Conservation (phyloP, 140 eudicot species). For the Anethum foeniculum region DNA sequence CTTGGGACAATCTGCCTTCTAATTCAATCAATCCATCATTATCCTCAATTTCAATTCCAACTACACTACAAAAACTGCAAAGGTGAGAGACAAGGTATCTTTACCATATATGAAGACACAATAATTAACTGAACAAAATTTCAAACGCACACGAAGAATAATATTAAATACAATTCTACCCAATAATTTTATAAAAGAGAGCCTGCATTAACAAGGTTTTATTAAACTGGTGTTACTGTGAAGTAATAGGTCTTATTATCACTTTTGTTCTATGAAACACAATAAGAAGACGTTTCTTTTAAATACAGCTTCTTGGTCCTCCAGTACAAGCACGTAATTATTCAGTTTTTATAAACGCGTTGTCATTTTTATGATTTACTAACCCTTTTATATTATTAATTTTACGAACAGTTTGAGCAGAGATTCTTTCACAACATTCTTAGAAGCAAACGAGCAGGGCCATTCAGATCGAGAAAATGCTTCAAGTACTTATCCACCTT, state of each 20-base stretch:
- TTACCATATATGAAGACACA: not conserved
- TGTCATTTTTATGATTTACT: not conserved
- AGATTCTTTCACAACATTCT: constrained; percentile 32
- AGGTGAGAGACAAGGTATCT: constrained; percentile 16
- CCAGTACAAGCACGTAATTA: not conserved
- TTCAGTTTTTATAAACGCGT: not conserved
- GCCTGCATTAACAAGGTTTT: not conserved
- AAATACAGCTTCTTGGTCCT: not conserved
- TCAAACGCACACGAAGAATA: not conserved
- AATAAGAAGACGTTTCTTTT: not conserved
- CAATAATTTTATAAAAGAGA: not conserved
- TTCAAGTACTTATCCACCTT: constrained; percentile 12
- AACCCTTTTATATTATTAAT: not conserved
- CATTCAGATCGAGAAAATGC: constrained; percentile 29
- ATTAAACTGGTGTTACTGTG: not conserved
- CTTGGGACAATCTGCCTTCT: constrained; percentile 33
- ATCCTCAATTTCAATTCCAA: constrained; percentile 16
- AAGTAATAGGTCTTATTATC: not conserved
- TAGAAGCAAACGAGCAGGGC: constrained; percentile 32
- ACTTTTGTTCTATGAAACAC: not conserved
- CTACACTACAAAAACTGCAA: constrained; percentile 40
- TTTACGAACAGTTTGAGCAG: constrained; percentile 17
- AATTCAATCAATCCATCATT: constrained; percentile 25
- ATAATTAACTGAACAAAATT: not conserved
- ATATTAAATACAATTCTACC: not conserved